A percentile compares a stretch with the other conserved stretches of the same genome.
Conservation (phyloP, 2,329 filamentous ascomycete species). For the Cercospora canescens region DNA sequence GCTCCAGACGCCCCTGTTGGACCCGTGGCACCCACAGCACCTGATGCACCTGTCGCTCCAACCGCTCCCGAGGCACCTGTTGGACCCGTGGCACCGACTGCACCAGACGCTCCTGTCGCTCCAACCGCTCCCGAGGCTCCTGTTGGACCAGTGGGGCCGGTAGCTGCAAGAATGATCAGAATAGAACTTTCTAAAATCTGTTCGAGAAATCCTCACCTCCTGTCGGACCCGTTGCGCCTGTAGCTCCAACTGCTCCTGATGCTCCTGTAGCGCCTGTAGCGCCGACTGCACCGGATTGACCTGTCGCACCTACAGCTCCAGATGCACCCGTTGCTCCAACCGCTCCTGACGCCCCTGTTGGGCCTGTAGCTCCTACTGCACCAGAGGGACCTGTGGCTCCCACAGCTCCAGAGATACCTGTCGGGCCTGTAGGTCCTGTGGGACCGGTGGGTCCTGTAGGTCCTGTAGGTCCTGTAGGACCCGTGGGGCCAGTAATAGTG, state of each 20-base stretch:
- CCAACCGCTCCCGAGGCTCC: neutral
- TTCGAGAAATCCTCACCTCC: neutral
- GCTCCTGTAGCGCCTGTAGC: neutral
- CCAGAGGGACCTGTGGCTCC: neutral
- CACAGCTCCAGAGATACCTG: neutral
- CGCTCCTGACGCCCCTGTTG: neutral
- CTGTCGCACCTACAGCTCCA: neutral
- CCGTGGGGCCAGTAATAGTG: slow-evolving; percentile 26
- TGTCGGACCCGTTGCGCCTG: neutral
- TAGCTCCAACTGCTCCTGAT: neutral
- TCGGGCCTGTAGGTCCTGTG: neutral
- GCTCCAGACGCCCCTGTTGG: neutral
- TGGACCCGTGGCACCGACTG: neutral
- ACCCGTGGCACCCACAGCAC: neutral
- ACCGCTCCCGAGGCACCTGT: neutral
- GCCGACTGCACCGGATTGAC: neutral
- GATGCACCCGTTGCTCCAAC: neutral
- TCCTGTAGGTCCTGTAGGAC: slow-evolving; percentile 5
- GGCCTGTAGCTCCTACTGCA: neutral
- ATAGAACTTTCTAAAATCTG: too few species aligned
- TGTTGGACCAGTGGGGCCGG: neutral
- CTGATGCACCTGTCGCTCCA: neutral
- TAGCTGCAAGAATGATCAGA: too few species aligned
- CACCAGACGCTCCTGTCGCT: neutral
- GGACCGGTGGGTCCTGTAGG: slow-evolving; percentile 11